Base-by-base conservation (phyloP, 352 stramenopile genomes). In the Pythium phragmiticola region DNA sequence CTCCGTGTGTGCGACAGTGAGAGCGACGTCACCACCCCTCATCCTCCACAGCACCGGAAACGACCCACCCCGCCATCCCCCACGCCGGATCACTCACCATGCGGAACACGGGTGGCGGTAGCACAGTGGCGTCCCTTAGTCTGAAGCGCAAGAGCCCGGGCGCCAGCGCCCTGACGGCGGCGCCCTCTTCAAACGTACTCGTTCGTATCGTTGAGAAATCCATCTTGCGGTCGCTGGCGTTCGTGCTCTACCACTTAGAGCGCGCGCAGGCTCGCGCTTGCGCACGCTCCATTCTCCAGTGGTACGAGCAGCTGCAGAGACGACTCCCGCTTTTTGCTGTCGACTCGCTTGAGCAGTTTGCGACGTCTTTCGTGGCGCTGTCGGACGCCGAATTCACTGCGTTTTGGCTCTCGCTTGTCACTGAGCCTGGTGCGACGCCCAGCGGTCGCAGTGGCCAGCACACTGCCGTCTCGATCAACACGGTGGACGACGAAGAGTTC, bases 391-490 rank as follows among this genome's bases (percentile, higher is more conserved):
- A 87, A 34, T 92, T 92, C 45, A 76, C 71, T 17, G 74, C 66
- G 33, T 92, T 88, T 54, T 92, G 82, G 82, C 60, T 80, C 7
- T 86, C 82, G 39, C 73, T 92, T 3, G 64, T 88, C 37, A 70
- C 86, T 6, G 71, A 82, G 23, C 33, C 50, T 23, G 26, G 53
- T 7, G 16, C 19, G 45, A 14, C 19, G 26, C 17, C 16, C 19
- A 57, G 16, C 30, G 17, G 26, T 9, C 33, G 33, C 13, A 46
- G 28, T 39, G 28, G 17, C 11, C 26, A 58, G 17, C 55, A 37
- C 36, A 51, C 55, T 26, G 21, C 45, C 2, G 39, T 46, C 33
- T 14, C 17, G n/a, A 41, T 28, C 45, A 11, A 68, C 2, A 7
- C 14, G 3, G 14, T 42, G 14, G 34, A 17, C 19, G 26, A 30